Evolutionary conservation across 768 basidiomycete species (phyloP).

Genomic region (Leccinum ochraceum): DNA sequence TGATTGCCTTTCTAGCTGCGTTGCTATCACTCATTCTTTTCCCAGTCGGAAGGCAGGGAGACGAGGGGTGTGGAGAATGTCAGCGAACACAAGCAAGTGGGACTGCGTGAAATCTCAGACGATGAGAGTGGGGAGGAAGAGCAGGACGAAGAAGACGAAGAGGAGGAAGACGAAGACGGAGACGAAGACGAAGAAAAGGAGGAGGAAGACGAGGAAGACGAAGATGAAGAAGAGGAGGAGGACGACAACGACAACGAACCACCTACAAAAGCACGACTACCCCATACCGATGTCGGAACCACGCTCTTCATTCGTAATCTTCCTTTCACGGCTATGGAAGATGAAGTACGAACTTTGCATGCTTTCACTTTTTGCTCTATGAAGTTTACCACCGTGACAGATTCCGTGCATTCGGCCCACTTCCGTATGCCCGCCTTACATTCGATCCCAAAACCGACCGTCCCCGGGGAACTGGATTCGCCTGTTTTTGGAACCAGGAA

Average conservation of each 20-base stretch:
- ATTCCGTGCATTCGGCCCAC: slow-evolving; percentile 88
- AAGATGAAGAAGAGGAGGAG: slow-evolving; percentile 33
- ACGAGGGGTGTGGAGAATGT: slow-evolving; percentile 33
- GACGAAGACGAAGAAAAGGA: slow-evolving; percentile 24
- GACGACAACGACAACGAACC: slow-evolving; percentile 37
- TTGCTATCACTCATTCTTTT: background rate
- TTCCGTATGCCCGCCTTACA: slow-evolving; percentile 92
- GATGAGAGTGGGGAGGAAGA: slow-evolving; percentile 28
- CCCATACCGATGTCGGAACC: slow-evolving; percentile 82
- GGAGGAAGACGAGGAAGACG: background rate
- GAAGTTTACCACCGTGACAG: slow-evolving; percentile 29
- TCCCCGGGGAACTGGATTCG: slow-evolving; percentile 94
- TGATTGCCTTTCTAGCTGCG: background rate
- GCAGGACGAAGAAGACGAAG: slow-evolving; percentile 18
- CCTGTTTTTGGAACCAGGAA: slow-evolving; percentile 93
- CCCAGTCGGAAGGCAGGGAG: slow-evolving; percentile 43
- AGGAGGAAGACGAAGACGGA: slow-evolving; percentile 25
- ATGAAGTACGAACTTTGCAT: slow-evolving; percentile 84
- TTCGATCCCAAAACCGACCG: slow-evolving; percentile 81
- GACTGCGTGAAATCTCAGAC: slow-evolving; percentile 39
- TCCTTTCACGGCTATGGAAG: slow-evolving; percentile 89
- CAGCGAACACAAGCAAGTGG: slow-evolving; percentile 44
- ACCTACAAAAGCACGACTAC: slow-evolving; percentile 66
- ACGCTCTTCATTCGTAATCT: slow-evolving; percentile 95
- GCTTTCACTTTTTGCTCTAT: slow-evolving; percentile 27